Percentiles rank a stretch among this genome's conserved stretches.
Conservation (phyloP, 768 basidiomycete genomes). For the Baorangia bicolor region DNA sequence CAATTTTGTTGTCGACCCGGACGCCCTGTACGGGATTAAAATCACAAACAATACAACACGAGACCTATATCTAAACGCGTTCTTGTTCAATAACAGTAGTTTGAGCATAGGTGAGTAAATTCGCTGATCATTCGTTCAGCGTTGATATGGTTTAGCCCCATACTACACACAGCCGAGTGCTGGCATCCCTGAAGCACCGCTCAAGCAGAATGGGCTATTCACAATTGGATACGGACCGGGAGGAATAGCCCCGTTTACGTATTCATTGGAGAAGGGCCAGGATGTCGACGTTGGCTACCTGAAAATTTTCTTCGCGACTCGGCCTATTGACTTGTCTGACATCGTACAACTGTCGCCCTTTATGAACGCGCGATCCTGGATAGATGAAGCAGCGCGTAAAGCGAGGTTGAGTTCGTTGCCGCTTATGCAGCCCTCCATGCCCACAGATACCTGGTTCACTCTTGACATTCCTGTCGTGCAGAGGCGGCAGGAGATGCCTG, state of each 20-base stretch:
- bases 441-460: conserved; percentile 18
- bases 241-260: conserved; percentile 3
- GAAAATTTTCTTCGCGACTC: neutral
- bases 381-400: neutral
- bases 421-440: neutral
- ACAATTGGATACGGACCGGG: conserved; percentile 46
- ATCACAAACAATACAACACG: conserved; percentile 8
- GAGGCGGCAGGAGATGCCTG: neutral
- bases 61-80: conserved; percentile 38
- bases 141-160: conserved; percentile 3
- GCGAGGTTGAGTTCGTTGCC: neutral
- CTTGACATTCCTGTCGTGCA: conserved; percentile 18
- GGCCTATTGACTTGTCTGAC: conserved; percentile 34
- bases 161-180: conserved; percentile 5
- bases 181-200: conserved; percentile 4
- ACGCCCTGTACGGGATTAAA: conserved; percentile 26
- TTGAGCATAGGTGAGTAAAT: conserved; percentile 33
- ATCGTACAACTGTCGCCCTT: conserved; percentile 38
- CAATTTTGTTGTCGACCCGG: conserved; percentile 24
- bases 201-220: conserved; percentile 10
- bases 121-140: neutral
- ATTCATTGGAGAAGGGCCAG: neutral
- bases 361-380: neutral
- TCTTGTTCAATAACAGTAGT: conserved; percentile 44
- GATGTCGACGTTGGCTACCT: conserved; percentile 42